Evolutionary conservation across 139 green algal species (phyloP).

Genomic region (Volvox reticuliferus): DNA sequence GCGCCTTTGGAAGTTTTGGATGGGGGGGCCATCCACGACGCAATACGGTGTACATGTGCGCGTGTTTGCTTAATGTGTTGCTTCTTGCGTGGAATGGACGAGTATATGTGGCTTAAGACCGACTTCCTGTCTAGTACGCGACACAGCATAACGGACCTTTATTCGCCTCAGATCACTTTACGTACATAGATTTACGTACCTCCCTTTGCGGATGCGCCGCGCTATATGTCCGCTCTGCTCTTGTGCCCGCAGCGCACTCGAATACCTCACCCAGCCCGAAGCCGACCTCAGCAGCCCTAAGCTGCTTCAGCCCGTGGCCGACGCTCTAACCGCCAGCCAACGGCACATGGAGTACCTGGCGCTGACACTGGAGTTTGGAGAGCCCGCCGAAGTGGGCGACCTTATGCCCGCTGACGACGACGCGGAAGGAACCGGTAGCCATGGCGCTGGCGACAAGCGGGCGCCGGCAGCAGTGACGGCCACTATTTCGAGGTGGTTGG

Average conservation of each 20-base stretch:
- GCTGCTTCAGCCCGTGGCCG: constrained; percentile 11
- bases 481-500: constrained; percentile 1
- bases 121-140: no score
- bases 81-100: no score
- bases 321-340: neutral
- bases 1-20: no score
- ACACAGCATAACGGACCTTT: no score
- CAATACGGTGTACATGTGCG: no score
- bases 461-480: neutral
- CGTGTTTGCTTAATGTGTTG: no score
- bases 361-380: constrained; percentile 8
- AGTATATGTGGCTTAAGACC: no score
- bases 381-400: neutral
- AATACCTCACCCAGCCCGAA: neutral
- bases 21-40: no score
- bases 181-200: no score
- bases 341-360: constrained; percentile 13
- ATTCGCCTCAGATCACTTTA: no score
- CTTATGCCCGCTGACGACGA: neutral
- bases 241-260: neutral
- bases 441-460: neutral
- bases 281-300: neutral
- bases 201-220: no score
- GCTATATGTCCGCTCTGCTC: neutral
- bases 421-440: neutral